phyloP scores from a whole-genome alignment of 2,329 filamentous ascomycete species.

The Amphichorda felina region DNA sequence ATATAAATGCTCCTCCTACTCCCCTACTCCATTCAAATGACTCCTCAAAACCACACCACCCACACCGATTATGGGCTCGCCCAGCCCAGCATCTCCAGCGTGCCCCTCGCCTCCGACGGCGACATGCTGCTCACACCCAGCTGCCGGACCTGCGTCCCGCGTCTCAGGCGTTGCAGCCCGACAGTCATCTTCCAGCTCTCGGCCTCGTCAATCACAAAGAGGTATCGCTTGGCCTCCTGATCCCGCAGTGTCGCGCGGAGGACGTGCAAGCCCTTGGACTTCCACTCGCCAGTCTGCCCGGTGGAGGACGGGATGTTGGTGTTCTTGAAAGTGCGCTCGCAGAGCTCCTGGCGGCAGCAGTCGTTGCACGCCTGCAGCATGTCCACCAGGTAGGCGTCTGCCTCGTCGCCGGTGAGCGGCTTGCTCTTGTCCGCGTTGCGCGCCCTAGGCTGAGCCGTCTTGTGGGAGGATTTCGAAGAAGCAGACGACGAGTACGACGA shows the following conservation, averaged over 20 bases:
- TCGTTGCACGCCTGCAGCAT: conserved; percentile 54
- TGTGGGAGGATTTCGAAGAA: conserved; percentile 24
- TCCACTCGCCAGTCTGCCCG: conserved; percentile 41
- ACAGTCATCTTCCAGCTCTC: conserved; percentile 58
- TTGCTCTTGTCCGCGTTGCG: conserved; percentile 34
- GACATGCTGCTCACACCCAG: conserved; percentile 47
- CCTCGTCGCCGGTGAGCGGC: conserved; percentile 51
- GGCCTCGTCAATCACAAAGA: conserved; percentile 52
- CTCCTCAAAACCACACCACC: too few species aligned
- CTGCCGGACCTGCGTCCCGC: conserved; percentile 47
- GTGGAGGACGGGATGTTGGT: conserved; percentile 25
- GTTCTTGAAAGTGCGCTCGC: conserved; percentile 27
- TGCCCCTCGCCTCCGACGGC: conserved; percentile 37
- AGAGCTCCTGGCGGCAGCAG: conserved; percentile 44
- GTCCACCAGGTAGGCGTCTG: conserved; percentile 50
- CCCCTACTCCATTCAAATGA: too few species aligned
- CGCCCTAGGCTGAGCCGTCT: conserved; percentile 31
- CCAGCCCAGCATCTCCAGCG: conserved; percentile 50
- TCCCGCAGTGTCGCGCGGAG: conserved; percentile 53
- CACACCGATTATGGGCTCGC: too few species aligned
- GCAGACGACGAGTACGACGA: conserved; percentile 27
- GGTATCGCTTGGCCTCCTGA: conserved; percentile 52
- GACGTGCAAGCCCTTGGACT: conserved; percentile 44
- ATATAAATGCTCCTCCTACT: too few species aligned
- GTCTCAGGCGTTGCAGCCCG: conserved; percentile 47